These are phyloP conservation scores for Tricholoma sp. DNA, from an alignment of 768 basidiomycete species.

Conservation along the genomic window DNA sequence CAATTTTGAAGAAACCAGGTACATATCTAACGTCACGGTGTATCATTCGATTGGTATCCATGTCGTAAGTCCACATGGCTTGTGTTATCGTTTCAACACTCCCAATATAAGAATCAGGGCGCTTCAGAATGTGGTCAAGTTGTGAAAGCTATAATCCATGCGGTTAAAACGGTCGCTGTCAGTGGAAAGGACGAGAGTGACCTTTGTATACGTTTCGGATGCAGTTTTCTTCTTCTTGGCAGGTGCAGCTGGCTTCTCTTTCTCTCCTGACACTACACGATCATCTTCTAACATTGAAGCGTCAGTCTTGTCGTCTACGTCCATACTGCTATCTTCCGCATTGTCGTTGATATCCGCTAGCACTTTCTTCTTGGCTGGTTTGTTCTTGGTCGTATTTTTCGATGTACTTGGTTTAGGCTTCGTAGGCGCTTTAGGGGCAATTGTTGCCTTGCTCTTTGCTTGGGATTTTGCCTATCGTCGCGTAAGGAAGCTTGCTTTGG, in stretches of 20 bases:
- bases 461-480: slow-evolving; percentile 20
- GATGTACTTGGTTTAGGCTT: slow-evolving; percentile 26
- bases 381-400: slow-evolving; percentile 31
- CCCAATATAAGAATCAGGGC: slow-evolving; percentile 95
- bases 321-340: slow-evolving; percentile 41
- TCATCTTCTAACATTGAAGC: slow-evolving; percentile 32
- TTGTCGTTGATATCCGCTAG: slow-evolving; percentile 65
- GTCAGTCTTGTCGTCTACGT: slow-evolving; percentile 34
- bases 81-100: slow-evolving; percentile 88
- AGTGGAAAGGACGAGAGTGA: slow-evolving; percentile 24
- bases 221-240: slow-evolving; percentile 86
- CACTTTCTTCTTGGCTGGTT: slow-evolving; percentile 58
- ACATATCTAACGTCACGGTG: slow-evolving; percentile 84
- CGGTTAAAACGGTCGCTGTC: not conserved
- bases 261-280: slow-evolving; percentile 17
- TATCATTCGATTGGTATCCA: slow-evolving; percentile 78
- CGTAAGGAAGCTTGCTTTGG: slow-evolving; percentile 1
- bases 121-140: slow-evolving; percentile 90
- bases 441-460: slow-evolving; percentile 10
- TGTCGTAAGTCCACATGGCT: slow-evolving; percentile 92
- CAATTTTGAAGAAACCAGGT: slow-evolving; percentile 98
- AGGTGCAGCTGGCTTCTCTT: slow-evolving; percentile 17
- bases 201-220: slow-evolving; percentile 89
- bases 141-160: slow-evolving; percentile 69
- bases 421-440: slow-evolving; percentile 24